Conservation (phyloP, 176 grass and related monocot species). For the Carex parvula region DNA sequence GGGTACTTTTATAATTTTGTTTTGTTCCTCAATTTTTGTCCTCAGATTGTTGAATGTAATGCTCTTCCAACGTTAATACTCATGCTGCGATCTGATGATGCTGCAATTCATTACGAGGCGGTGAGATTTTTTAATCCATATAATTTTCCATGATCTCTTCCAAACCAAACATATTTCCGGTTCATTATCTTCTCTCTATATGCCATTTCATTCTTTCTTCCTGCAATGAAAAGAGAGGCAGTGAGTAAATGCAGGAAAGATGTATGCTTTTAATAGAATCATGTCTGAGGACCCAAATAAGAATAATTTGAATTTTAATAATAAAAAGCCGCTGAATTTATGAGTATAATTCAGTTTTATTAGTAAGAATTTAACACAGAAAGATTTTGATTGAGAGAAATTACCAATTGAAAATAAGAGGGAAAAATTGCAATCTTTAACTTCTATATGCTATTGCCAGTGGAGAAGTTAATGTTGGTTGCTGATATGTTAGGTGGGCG, state of each 20-base stretch:
- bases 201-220: not conserved
- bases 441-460: not conserved
- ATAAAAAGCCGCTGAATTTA: not conserved
- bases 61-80: constrained; percentile 98
- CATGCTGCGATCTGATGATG: constrained; percentile 95
- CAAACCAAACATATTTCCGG: not conserved
- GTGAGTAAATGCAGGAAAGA: not conserved
- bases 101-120: constrained; percentile 98
- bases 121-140: constrained; percentile 47
- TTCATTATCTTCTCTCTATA: not conserved
- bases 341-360: not conserved
- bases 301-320: not conserved
- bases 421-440: not conserved
- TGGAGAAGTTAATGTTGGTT: not conserved
- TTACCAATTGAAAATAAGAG: not conserved
- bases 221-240: not conserved
- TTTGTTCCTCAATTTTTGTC: constrained; percentile 6
- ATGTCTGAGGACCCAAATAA: not conserved
- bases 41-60: constrained; percentile 94
- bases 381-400: not conserved
- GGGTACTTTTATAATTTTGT: not conserved
- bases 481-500: constrained; percentile 68
- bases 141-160: constrained; percentile 24
- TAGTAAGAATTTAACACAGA: not conserved
- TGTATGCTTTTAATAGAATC: not conserved